A percentile compares a stretch with the other conserved stretches of the same genome.
Evolutionary conservation across 352 stramenopile species (phyloP).

Genomic region (Phytophthora pinifolia): DNA sequence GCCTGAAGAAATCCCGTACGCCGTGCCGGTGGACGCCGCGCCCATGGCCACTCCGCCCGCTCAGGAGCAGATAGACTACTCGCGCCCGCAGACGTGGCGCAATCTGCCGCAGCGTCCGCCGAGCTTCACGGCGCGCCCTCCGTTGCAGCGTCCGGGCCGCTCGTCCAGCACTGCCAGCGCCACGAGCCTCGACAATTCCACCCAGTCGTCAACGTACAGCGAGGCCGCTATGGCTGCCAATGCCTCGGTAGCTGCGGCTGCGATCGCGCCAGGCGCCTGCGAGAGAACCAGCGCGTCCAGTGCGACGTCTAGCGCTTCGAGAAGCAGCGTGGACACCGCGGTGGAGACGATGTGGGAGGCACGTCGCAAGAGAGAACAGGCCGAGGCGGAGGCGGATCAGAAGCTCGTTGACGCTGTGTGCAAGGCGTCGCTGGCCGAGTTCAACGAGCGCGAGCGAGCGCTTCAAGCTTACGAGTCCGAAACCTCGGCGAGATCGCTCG

Average conservation of each 20-base stretch:
- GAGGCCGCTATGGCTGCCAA: slow-evolving; percentile 23
- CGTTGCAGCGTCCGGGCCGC: slow-evolving; percentile 2
- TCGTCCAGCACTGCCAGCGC: slow-evolving; percentile 20
- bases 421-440: slow-evolving; percentile 75
- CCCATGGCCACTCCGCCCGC: slow-evolving; percentile 8
- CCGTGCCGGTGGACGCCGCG: slow-evolving; percentile 21
- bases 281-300: slow-evolving; percentile 19
- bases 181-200: slow-evolving; percentile 18
- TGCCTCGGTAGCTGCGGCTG: slow-evolving; percentile 20
- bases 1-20: slow-evolving; percentile 21
- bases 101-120: slow-evolving; percentile 33
- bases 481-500: slow-evolving; percentile 28
- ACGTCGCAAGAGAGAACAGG: slow-evolving; percentile 47
- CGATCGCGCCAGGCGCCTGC: slow-evolving; percentile 1
- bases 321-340: slow-evolving; percentile 35
- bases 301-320: slow-evolving; percentile 22
- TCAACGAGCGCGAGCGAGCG: slow-evolving; percentile 64
- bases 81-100: slow-evolving; percentile 42
- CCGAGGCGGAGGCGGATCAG: slow-evolving; percentile 60
- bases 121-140: slow-evolving; percentile 15
- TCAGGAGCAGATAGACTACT: slow-evolving; percentile 33
- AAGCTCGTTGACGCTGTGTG: slow-evolving; percentile 81
- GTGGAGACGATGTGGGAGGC: slow-evolving; percentile 70
- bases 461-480: slow-evolving; percentile 55
- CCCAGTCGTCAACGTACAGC: slow-evolving; percentile 15